Evolutionary conservation across 306 rosid genomes (phyloP), one percentile per base, ranked within the genome.

Genomic region (Trifolium pratense): DNA sequence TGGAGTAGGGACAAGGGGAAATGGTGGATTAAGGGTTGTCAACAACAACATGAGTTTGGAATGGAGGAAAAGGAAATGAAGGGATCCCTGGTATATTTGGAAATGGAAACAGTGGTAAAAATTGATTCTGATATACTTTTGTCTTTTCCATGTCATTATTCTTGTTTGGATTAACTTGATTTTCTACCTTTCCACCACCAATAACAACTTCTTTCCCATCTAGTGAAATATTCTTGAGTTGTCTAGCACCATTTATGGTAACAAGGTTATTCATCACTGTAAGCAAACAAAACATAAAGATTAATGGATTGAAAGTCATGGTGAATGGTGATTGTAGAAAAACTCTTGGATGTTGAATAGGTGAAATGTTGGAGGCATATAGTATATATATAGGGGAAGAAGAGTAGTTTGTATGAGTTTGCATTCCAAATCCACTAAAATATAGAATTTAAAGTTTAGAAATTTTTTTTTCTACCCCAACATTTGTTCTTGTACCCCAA

Each of bases 41-140:
- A 5, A 5, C 36, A 32, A 1, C 8, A 32, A 32, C 6, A 32
- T 1, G 37, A 32, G 7, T 3, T 5, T 1, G 37, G 6, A 32
- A 32, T 5, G 37, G 7, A 5, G 37, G 37, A 32, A 32, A 32
- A 32, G 37, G 37, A 32, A 32, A 32, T 0, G 7, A 32, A 32
- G 8, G 37, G 37, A 32, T 32, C 6, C 1, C 7, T 32, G 37
- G 37, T 32, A 32, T 0, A 5, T 32, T 5, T 32, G 37, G 37
- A 6, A 32, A 32, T n/a, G 46, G 68, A 31, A 31, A 29, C 0
- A 25, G 42, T 15, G 34, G 34, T 5, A 13, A 21, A 9, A 42
- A 25, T 16, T 66, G 71, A 39, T 66, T 66, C 57, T 66, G n/a
- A 15, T 66, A 3, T 8, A 66, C 12, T 43, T 66, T 18, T 13